These are phyloP conservation scores for Geotrichum klebahnii DNA, from an alignment of 1,139 yeast species.

Conservation along the genomic window DNA sequence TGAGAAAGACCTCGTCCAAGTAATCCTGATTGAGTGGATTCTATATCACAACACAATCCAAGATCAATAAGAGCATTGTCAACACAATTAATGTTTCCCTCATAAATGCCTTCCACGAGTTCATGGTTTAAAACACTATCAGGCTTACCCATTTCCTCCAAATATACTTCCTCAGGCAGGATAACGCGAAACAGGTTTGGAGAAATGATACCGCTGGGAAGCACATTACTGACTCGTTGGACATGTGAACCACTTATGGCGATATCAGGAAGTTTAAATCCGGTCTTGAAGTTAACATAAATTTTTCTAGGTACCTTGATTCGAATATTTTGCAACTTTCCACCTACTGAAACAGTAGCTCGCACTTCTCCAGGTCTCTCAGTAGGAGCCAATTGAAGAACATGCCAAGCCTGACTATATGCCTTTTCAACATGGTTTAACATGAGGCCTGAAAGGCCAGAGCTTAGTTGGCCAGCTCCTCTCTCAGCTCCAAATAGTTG, in stretches of 20 bases:
- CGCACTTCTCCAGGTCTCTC: constrained; percentile 65
- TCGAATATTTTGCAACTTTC: constrained; percentile 66
- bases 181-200: constrained; percentile 56
- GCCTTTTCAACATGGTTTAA: constrained; percentile 68
- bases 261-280: constrained; percentile 41
- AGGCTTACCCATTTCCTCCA: constrained; percentile 54
- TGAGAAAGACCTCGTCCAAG: constrained; percentile 81
- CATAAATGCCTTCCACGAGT: constrained; percentile 68
- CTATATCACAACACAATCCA: constrained; percentile 70
- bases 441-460: constrained; percentile 62
- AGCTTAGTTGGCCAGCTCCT: constrained; percentile 24
- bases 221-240: constrained; percentile 49
- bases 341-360: constrained; percentile 66
- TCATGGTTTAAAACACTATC: constrained; percentile 65
- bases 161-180: constrained; percentile 62
- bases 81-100: constrained; percentile 59
- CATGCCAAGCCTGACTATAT: constrained; percentile 76
- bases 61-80: constrained; percentile 76
- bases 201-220: constrained; percentile 70
- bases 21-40: constrained; percentile 67
- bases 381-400: constrained; percentile 62
- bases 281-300: constrained; percentile 59
- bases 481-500: constrained; percentile 69
- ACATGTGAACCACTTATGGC: constrained; percentile 53
- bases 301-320: constrained; percentile 72